A percentile compares a stretch with the other conserved stretches of the same genome.
These are phyloP conservation scores for Cercospora sp. DNA, from an alignment of 2,329 filamentous ascomycete genomes.

Conservation along the genomic window DNA sequence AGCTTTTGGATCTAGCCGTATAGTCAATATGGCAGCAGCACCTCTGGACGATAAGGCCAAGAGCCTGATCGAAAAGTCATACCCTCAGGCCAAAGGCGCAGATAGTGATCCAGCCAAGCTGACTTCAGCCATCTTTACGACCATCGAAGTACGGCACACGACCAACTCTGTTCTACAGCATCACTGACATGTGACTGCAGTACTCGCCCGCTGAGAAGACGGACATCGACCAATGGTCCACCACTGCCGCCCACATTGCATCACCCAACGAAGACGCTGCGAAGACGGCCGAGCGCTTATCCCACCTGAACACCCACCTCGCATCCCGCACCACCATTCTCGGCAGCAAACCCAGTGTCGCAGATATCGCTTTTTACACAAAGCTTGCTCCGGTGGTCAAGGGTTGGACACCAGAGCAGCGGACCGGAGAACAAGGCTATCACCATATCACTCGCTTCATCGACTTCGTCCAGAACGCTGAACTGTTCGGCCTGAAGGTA, in stretches of 20 bases:
- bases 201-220: slow-evolving; percentile 79
- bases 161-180: neutral
- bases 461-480: slow-evolving; percentile 92
- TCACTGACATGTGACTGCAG: slow-evolving; percentile 40
- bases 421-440: slow-evolving; percentile 83
- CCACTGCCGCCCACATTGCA: slow-evolving; percentile 71
- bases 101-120: slow-evolving; percentile 39
- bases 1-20: slow-evolving; percentile 6
- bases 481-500: slow-evolving; percentile 68
- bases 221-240: slow-evolving; percentile 87
- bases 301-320: slow-evolving; percentile 81
- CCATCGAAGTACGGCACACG: slow-evolving; percentile 35
- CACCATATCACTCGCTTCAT: slow-evolving; percentile 89
- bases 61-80: slow-evolving; percentile 39
- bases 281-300: slow-evolving; percentile 65
- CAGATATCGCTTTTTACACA: slow-evolving; percentile 81
- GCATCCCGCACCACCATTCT: slow-evolving; percentile 85
- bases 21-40: slow-evolving; percentile 35
- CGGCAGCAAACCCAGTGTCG: slow-evolving; percentile 83
- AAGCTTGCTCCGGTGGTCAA: slow-evolving; percentile 74
- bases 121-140: slow-evolving; percentile 38
- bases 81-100: slow-evolving; percentile 36
- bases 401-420: slow-evolving; percentile 79
- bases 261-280: slow-evolving; percentile 58
- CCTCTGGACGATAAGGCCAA: slow-evolving; percentile 38